Evolutionary conservation across 176 grass and related monocot genomes (phyloP).

Genomic region (Olyra latifolia): DNA sequence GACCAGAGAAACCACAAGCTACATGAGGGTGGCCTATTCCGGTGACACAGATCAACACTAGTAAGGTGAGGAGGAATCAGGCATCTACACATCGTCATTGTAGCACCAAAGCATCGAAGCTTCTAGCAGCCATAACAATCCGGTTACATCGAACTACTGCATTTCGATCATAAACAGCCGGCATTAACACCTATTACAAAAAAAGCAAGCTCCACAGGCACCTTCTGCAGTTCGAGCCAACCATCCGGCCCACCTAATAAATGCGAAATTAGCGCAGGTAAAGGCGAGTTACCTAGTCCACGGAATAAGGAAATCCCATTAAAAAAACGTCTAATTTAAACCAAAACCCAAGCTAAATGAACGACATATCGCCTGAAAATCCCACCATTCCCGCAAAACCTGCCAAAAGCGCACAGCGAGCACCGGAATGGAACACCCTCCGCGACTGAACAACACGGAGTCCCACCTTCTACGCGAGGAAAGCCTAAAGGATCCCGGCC

Average conservation of each 20-base stretch:
- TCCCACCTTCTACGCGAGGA: not conserved
- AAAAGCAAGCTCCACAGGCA: not conserved
- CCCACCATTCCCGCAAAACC: not conserved
- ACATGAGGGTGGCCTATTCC: slow-evolving; percentile 17
- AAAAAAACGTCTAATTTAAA: not conserved
- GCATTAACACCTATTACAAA: not conserved
- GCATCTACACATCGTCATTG: not conserved
- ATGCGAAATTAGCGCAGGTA: not conserved
- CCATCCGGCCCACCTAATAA: not conserved
- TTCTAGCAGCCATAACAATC: not conserved
- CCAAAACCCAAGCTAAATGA: not conserved
- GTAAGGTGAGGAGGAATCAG: not conserved
- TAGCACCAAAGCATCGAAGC: not conserved
- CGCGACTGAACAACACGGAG: not conserved
- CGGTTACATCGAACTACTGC: slow-evolving; percentile 16
- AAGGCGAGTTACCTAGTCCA: not conserved
- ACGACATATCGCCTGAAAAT: not conserved
- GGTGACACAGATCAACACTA: not conserved
- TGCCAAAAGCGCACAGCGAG: not conserved
- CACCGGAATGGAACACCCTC: not conserved
- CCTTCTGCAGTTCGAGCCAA: not conserved
- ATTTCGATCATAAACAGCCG: not conserved
- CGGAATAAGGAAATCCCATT: not conserved
- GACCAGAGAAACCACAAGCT: not conserved
- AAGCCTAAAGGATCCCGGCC: not conserved